phyloP scores from a whole-genome alignment of 306 rosid genomes.

The Quercus variabilis region DNA sequence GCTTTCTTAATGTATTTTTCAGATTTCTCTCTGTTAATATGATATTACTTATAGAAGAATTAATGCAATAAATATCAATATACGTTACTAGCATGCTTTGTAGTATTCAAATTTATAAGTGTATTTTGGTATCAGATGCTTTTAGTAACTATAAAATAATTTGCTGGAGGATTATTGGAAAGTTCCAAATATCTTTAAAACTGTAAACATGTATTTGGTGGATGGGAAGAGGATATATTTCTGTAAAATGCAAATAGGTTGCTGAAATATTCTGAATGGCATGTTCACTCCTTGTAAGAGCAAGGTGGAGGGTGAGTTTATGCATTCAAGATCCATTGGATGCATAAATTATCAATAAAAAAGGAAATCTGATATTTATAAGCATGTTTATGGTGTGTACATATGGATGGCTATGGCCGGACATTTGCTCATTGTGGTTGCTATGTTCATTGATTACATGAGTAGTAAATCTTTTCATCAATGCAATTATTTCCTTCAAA shows the following conservation, averaged over 20 bases:
- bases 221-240: neutral
- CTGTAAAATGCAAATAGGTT: neutral
- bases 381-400: neutral
- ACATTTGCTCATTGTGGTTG: neutral
- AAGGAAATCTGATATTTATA: neutral
- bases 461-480: neutral
- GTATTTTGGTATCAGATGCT: neutral
- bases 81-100: neutral
- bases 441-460: neutral
- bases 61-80: neutral
- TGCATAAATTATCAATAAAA: too few relatives aligned
- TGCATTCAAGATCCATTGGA: too few relatives aligned
- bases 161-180: neutral
- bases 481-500: neutral
- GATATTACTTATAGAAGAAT: neutral
- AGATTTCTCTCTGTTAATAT: neutral
- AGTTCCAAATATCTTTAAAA: neutral
- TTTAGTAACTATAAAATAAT: neutral
- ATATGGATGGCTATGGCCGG: neutral
- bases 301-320: too few relatives aligned
- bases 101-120: neutral
- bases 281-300: too few relatives aligned
- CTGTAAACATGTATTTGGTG: neutral
- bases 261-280: neutral
- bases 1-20: neutral